A percentile compares a stretch with the other conserved stretches of the same genome.
Evolutionary conservation across 2,329 filamentous ascomycete genomes (phyloP).

Genomic region (Pyricularia pennisetigena): DNA sequence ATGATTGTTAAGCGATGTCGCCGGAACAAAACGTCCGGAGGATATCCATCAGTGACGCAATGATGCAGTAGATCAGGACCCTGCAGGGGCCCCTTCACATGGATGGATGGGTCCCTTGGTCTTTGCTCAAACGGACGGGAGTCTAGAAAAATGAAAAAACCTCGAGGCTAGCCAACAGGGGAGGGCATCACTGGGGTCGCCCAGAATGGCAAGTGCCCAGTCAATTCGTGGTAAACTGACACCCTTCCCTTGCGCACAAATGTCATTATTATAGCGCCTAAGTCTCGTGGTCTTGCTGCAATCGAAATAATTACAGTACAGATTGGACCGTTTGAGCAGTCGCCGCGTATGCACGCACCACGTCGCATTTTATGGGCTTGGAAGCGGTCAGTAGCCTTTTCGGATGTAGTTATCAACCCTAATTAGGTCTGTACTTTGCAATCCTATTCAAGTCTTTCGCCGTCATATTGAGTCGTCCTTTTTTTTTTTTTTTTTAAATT

Average conservation of each 20-base stretch:
- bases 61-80: not conserved
- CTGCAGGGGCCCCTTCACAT: not conserved
- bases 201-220: not conserved
- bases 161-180: not conserved
- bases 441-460: not conserved
- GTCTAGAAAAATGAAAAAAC: not conserved
- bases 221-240: not conserved
- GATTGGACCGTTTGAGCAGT: not conserved
- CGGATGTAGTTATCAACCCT: too few species aligned
- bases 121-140: not conserved
- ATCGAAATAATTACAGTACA: not conserved
- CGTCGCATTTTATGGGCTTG: not conserved
- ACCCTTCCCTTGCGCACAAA: not conserved
- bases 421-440: too few species aligned
- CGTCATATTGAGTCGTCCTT: not conserved
- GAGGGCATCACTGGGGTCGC: not conserved
- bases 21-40: not conserved
- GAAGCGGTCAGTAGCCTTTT: not conserved
- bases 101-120: not conserved
- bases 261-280: not conserved
- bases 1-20: not conserved
- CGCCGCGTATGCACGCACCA: not conserved
- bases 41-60: not conserved
- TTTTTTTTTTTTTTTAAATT: too few species aligned
- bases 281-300: not conserved